Evolutionary conservation across 139 green algal species (phyloP).

Genomic region (Marvania coccoides): DNA sequence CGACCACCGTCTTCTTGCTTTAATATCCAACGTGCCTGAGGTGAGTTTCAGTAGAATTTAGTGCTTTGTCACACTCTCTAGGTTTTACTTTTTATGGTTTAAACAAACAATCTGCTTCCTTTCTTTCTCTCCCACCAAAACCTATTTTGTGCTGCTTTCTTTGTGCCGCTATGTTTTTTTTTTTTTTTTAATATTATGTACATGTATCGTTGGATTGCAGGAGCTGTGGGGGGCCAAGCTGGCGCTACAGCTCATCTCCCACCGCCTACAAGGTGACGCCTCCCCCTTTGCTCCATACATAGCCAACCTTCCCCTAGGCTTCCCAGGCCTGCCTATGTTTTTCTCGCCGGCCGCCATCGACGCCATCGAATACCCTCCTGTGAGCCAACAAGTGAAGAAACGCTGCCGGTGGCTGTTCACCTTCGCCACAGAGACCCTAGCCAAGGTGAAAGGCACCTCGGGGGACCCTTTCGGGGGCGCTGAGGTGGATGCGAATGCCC

Average conservation of each 20-base stretch:
- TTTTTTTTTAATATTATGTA: too few species aligned
- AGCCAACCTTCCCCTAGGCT: slow-evolving; percentile 36
- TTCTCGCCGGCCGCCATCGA: slow-evolving; percentile 41
- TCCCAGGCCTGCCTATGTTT: slow-evolving; percentile 74
- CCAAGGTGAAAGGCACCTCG: slow-evolving; percentile 29
- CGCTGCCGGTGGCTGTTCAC: slow-evolving; percentile 56
- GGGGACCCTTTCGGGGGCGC: slow-evolving; percentile 52
- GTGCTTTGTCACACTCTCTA: too few species aligned
- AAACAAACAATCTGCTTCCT: too few species aligned
- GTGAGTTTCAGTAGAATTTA: too few species aligned
- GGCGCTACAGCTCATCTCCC: slow-evolving; percentile 25
- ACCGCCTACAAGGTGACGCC: slow-evolving; percentile 36
- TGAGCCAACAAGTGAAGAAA: slow-evolving; percentile 62
- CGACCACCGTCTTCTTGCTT: slow-evolving; percentile 38
- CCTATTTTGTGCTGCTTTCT: too few species aligned
- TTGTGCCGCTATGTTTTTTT: too few species aligned
- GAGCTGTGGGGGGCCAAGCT: slow-evolving; percentile 69
- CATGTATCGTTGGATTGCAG: too few species aligned
- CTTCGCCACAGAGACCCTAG: slow-evolving; percentile 48
- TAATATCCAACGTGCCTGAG: slow-evolving; percentile 55
- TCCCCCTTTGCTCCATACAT: slow-evolving; percentile 57
- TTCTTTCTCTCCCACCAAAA: too few species aligned
- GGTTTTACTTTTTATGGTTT: too few species aligned
- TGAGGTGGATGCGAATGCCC: slow-evolving; percentile 55
- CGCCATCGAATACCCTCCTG: slow-evolving; percentile 62